phyloP scores from a whole-genome alignment of 768 basidiomycete species.

The Mycena galericulata region DNA sequence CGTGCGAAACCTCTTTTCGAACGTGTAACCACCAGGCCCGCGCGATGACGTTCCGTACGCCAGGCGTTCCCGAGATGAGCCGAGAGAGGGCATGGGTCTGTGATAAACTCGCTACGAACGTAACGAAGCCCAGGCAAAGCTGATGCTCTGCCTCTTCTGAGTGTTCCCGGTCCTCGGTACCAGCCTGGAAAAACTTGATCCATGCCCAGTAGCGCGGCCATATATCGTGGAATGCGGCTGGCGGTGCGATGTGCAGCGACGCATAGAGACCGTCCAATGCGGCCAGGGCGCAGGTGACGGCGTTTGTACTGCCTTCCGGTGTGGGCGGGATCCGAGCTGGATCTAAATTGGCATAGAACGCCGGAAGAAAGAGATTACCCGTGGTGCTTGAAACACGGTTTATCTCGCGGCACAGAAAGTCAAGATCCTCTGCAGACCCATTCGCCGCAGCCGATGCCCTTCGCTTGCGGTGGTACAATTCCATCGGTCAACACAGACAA shows the following conservation, averaged over 20 bases:
- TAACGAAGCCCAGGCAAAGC: background rate
- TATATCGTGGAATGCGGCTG: background rate
- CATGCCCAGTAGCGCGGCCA: slow-evolving; percentile 12
- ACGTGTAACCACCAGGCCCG: background rate
- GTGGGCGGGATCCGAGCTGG: background rate
- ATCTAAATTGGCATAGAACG: slow-evolving; percentile 2
- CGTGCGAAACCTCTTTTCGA: background rate
- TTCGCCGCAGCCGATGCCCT: background rate
- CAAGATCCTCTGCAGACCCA: background rate
- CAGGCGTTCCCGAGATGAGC: background rate
- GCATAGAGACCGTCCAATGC: background rate
- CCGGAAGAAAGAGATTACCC: background rate
- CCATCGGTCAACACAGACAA: too few relatives aligned
- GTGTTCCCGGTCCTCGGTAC: background rate
- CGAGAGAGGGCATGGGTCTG: background rate
- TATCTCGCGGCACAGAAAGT: background rate
- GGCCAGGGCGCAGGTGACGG: background rate
- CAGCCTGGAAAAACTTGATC: background rate
- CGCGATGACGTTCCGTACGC: background rate
- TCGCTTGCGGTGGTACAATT: too few relatives aligned
- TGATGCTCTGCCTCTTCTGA: background rate
- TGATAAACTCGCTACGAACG: background rate
- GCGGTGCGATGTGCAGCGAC: background rate
- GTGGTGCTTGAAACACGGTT: background rate
- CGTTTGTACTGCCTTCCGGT: background rate